Base-by-base conservation (phyloP, 2,329 filamentous ascomycete species). In the Trichoderma gracile region DNA sequence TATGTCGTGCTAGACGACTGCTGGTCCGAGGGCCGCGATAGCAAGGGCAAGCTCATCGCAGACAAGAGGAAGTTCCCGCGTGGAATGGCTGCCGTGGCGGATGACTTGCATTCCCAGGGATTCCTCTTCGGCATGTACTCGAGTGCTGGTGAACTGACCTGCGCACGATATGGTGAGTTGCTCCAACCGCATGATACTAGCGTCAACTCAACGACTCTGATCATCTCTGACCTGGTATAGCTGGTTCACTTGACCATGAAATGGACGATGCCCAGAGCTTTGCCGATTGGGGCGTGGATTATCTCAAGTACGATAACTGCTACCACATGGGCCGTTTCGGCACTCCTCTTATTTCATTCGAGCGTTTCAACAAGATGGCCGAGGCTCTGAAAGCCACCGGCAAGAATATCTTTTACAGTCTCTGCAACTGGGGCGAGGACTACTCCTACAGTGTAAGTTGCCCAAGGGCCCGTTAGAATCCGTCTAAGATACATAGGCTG, bases 221-320 rank as follows among this genome's bases (percentile, higher is more conserved):
- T 58, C n/a, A 46, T 53, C 19, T 21, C 27, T 54, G 3, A n/a
- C 14, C 50, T 67, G 0, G 1, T 6, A 45, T 17, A 63, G 60
- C 81, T 25, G 84, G 80, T 1, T 82, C 79, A 30, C 70, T 84
- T 19, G 83, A 81, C 10, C 79, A 82, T 66, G 84, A 87, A 67
- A 70, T 75, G 5, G 72, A 81, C 9, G 84, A 86, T 69, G 84
- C 84, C 0, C 69, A 80, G 66, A 79, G 78, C 0, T 86, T 83
- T 67, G 81, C 82, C 0, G 75, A 77, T 12, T 84, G 82, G 82
- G 81, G 80, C 1, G 76, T 84, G 54, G 81, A 83, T 68, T 83
- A 83, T 56, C 73, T 84, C 40, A 84, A 84, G 73, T 83, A 83
- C 66, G 81, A 84, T 66, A 82, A 82, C 68, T 83, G 81, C 68